Conservation (phyloP, 2,329 filamentous ascomycete species). For the Cladophialophora yegresii region DNA sequence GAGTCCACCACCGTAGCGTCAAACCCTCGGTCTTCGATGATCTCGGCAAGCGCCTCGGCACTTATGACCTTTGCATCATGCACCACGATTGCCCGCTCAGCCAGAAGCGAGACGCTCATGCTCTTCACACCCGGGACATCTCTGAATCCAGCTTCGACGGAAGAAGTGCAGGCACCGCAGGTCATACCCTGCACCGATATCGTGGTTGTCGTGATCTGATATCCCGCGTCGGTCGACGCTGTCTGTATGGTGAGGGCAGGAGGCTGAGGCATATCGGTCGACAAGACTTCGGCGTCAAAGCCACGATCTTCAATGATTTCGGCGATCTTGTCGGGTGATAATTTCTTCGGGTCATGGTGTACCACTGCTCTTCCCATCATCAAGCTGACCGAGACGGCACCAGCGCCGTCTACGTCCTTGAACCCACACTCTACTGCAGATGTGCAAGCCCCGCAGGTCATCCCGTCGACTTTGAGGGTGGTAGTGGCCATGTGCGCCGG, state of each 20-base stretch:
- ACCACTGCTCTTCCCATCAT: constrained; percentile 96
- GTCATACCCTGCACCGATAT: constrained; percentile 86
- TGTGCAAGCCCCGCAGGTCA: constrained; percentile 86
- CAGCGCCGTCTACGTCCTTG: constrained; percentile 75
- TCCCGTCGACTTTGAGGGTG: constrained; percentile 86
- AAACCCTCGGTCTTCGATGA: constrained; percentile 72
- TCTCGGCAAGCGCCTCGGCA: constrained; percentile 58
- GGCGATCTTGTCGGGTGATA: constrained; percentile 73
- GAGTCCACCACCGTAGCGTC: constrained; percentile 77
- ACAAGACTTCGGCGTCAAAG: constrained; percentile 87
- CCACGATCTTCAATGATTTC: constrained; percentile 90
- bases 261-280: constrained; percentile 67
- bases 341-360: constrained; percentile 75
- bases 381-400: constrained; percentile 85
- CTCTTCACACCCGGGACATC: constrained; percentile 70
- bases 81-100: constrained; percentile 81
- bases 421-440: constrained; percentile 94
- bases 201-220: constrained; percentile 65
- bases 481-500: constrained; percentile 79
- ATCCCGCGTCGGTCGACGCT: not conserved
- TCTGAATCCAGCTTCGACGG: constrained; percentile 78
- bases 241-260: constrained; percentile 6
- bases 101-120: constrained; percentile 80
- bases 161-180: constrained; percentile 84
- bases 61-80: constrained; percentile 65